These are phyloP conservation scores for Apiosordaria backusii DNA, from an alignment of 495 filamentous ascomycete species.

Conservation along the genomic window DNA sequence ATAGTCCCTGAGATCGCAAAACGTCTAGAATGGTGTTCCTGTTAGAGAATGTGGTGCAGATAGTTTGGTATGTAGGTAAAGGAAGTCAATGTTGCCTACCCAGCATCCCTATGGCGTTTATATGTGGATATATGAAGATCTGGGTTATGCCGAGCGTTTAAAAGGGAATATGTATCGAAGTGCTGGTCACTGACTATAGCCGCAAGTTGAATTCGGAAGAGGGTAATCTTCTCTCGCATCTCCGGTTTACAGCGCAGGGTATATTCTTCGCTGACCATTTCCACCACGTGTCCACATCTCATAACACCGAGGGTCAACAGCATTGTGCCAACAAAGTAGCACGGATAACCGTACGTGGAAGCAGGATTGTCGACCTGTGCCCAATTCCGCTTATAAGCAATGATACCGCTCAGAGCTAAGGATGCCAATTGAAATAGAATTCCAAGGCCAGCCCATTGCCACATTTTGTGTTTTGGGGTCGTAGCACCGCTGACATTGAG, in stretches of 20 bases:
- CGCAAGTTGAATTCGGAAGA: background rate
- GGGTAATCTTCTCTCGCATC: background rate
- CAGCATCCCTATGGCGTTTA: no score
- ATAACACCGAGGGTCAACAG: background rate
- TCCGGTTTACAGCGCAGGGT: background rate
- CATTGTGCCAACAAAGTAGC: background rate
- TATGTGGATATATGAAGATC: no score
- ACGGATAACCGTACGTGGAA: background rate
- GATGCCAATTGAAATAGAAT: background rate
- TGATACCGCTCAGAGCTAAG: background rate
- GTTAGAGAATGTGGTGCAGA: no score
- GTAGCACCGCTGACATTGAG: background rate
- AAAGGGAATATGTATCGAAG: background rate
- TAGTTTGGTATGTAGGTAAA: no score
- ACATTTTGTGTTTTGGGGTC: background rate
- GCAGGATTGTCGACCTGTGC: background rate
- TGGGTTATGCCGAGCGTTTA: no score
- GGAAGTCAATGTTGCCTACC: no score
- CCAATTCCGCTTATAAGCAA: background rate
- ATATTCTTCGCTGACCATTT: background rate
- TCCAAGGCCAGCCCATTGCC: background rate
- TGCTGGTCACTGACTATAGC: background rate
- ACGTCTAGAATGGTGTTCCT: no score
- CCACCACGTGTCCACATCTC: background rate
- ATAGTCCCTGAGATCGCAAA: background rate